A percentile compares a stretch with the other conserved stretches of the same genome.
Evolutionary conservation across 257 asterid species (phyloP).

Genomic region (Forsythia viridissima): DNA sequence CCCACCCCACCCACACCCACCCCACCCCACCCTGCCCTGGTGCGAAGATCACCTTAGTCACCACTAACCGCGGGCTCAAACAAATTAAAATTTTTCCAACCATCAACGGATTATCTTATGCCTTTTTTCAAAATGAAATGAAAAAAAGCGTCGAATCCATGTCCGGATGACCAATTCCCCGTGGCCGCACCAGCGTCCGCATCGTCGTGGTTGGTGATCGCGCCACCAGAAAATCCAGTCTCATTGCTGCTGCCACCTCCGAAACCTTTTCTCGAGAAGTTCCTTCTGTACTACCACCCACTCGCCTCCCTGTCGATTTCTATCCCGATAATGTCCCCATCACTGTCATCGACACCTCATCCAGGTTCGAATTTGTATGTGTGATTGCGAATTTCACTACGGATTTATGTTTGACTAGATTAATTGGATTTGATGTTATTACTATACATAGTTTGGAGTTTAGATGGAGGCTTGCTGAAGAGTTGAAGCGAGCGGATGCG

Average conservation of each 20-base stretch:
- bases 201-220: constrained; percentile 96
- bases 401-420: neutral
- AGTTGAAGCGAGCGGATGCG: constrained; percentile 94
- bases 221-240: constrained; percentile 92
- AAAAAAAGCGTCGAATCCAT: constrained; percentile 34
- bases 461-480: constrained; percentile 90
- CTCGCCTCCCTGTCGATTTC: constrained; percentile 94
- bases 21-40: too few relatives aligned
- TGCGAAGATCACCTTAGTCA: too few relatives aligned
- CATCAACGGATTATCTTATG: too few relatives aligned
- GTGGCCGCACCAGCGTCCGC: constrained; percentile 67
- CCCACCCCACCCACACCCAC: too few relatives aligned
- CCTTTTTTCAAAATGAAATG: too few relatives aligned
- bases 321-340: constrained; percentile 85
- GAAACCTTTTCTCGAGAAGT: constrained; percentile 80
- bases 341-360: constrained; percentile 82
- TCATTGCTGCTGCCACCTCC: constrained; percentile 83
- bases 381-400: neutral
- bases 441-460: constrained; percentile 76
- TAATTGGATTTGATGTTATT: constrained; percentile 5
- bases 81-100: too few relatives aligned
- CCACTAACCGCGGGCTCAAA: too few relatives aligned
- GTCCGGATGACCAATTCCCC: constrained; percentile 54
- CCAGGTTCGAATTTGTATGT: constrained; percentile 50
- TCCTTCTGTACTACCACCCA: constrained; percentile 84